Evolutionary conservation across 345 rosid genomes (phyloP), one percentile per base, ranked within the genome.

Genomic region (Corymbia maculata): DNA sequence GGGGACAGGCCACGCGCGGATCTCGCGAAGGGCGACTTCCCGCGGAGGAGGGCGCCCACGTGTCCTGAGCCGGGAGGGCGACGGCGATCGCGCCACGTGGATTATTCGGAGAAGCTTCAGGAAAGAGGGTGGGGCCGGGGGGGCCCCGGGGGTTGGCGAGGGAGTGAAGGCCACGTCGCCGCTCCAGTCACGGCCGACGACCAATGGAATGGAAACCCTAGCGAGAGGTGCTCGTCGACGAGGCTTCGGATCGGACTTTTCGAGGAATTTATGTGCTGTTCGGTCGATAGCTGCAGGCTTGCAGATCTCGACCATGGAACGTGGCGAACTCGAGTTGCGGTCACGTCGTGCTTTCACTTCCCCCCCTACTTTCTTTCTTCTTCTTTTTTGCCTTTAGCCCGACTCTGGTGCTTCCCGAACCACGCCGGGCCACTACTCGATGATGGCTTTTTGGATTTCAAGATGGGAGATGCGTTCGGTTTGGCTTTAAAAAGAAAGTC

Each of bases 1-100:
- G 36, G 80, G 59, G 32, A 66, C 51, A 90, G 86, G 90, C 91
- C 92, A 92, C 88, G 89, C 91, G 89, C 89, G 87, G 92, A 92
- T 93, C 94, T 92, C 22, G 84, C 51, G 91, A 90, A 61, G 90
- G 90, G 87, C 19, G 89, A 90, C 91, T 51, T 51, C 84, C 44
- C 57, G 51, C 13, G 51, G 13, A 28, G 28, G 28, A 52, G 42
- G 17, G 17, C 55, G 44, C 21, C 87, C 87, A 85, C 92, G 93
- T 93, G 92, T 90, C 89, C 51, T 32, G 30, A 5, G 8, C 49
- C 4, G 14, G 84, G 49, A 75, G 8, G 80, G 36, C 87, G 68
- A 11, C 3, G 28, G 47, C 7, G n/a, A 13, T 90, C 30, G 66
- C 61, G 79, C 91, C 93, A 87, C 92, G 92, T 89, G 91, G 84